A percentile compares a stretch with the other conserved stretches of the same genome.
Evolutionary conservation across 108 stramenopile genomes (phyloP).

Genomic region (Mayamaea pseudoterrestris): DNA sequence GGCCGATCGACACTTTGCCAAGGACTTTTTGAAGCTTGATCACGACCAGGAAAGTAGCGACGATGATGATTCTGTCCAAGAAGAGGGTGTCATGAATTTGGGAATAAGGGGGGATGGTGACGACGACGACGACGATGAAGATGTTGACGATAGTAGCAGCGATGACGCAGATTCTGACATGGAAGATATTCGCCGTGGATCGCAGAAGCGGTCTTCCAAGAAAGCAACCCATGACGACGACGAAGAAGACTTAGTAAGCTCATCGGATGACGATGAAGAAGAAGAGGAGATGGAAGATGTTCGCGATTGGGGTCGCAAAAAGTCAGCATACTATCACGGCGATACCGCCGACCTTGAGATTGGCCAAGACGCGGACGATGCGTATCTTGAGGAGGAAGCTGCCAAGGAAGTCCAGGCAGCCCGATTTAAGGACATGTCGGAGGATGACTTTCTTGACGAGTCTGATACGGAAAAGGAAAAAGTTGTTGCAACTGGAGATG

Average conservation of each 20-base stretch:
- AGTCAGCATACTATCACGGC: constrained; percentile 78
- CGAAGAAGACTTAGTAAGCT: not conserved
- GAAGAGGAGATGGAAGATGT: constrained; percentile 24
- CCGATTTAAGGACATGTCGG: constrained; percentile 65
- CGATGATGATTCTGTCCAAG: constrained; percentile 34
- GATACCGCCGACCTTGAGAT: constrained; percentile 95
- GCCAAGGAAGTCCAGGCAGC: constrained; percentile 63
- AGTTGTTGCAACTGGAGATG: constrained; percentile 4
- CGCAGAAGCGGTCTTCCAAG: constrained; percentile 1
- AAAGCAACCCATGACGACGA: constrained; percentile 12
- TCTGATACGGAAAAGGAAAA: constrained; percentile 17
- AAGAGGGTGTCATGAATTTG: constrained; percentile 60
- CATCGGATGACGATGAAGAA: constrained; percentile 15
- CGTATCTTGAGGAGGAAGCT: constrained; percentile 72
- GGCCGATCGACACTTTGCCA: constrained; percentile 41
- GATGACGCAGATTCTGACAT: constrained; percentile 13
- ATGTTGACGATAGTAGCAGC: constrained; percentile 12
- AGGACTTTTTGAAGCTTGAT: constrained; percentile 31
- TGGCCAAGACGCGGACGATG: constrained; percentile 79
- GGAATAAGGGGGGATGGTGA: constrained; percentile 39
- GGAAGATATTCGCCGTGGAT: constrained; percentile 3
- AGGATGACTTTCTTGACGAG: constrained; percentile 68
- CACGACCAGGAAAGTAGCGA: constrained; percentile 11
- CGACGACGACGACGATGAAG: constrained; percentile 26
- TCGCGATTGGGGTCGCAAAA: constrained; percentile 76